These are phyloP conservation scores for Nicotiana attenuata DNA, from an alignment of 257 asterid species.

Conservation along the genomic window DNA sequence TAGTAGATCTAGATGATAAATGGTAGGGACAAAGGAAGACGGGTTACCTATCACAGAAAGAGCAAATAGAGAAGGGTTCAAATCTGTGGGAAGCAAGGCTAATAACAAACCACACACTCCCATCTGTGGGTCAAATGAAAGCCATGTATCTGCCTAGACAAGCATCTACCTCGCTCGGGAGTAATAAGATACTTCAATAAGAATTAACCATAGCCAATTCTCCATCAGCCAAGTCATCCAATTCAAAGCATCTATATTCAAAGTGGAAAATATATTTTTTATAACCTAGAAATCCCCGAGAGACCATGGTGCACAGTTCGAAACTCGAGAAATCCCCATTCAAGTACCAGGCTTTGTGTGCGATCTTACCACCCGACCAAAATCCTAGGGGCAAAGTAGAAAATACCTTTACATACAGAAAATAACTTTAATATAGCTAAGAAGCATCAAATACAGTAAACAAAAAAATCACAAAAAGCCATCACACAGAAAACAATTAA, in stretches of 20 bases:
- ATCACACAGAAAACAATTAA: not conserved
- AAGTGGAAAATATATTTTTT: too few species aligned
- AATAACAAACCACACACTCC: not conserved
- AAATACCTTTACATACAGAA: not conserved
- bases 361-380: too few species aligned
- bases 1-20: not conserved
- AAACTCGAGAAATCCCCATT: too few species aligned
- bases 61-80: not conserved
- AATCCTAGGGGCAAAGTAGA: too few species aligned
- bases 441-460: not conserved
- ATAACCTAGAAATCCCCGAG: too few species aligned
- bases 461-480: not conserved
- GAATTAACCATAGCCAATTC: not conserved
- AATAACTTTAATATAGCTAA: not conserved
- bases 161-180: not conserved
- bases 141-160: not conserved
- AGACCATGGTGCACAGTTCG: too few species aligned
- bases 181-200: not conserved
- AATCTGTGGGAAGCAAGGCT: not conserved
- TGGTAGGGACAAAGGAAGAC: not conserved
- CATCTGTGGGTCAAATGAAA: not conserved
- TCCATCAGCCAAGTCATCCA: not conserved
- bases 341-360: too few species aligned
- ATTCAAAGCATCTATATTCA: not conserved
- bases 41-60: not conserved